phyloP scores from a whole-genome alignment of 306 rosid species.

The Casuarina glauca region DNA sequence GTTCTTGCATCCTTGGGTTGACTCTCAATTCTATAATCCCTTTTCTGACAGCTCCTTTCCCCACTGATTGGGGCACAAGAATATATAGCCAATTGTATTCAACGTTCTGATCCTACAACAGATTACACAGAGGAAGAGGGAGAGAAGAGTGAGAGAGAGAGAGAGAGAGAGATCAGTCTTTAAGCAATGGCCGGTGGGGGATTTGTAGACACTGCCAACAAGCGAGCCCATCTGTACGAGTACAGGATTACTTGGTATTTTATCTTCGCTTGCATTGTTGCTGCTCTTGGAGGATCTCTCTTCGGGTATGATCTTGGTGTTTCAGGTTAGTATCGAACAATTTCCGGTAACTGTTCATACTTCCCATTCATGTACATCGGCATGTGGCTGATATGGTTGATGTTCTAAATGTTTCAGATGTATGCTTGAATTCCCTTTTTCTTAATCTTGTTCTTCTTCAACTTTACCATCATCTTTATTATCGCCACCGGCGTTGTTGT shows the following conservation, averaged over 20 bases:
- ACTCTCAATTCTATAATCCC: not conserved
- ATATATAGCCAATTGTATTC: no score
- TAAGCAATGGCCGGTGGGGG: conserved; percentile 70
- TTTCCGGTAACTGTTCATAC: not conserved
- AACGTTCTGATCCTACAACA: no score
- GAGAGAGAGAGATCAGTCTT: not conserved
- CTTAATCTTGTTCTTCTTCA: no score
- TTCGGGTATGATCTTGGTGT: conserved; percentile 95
- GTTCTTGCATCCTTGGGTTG: conserved; percentile 3
- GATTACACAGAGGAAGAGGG: no score
- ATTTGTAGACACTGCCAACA: conserved; percentile 29
- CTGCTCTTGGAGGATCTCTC: conserved; percentile 87
- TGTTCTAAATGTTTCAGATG: no score
- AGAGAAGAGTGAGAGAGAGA: not conserved
- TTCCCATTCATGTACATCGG: not conserved
- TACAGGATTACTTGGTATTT: conserved; percentile 61
- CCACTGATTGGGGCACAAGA: no score
- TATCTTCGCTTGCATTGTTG: conserved; percentile 68
- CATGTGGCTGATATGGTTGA: not conserved
- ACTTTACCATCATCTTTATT: not conserved
- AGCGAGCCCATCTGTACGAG: conserved; percentile 75
- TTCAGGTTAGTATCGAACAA: conserved; percentile 52
- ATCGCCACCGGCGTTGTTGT: not conserved
- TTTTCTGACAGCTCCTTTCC: not conserved
- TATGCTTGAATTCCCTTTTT: no score